Base-by-base conservation (phyloP, 345 rosid species). In the Citrus maxima region DNA sequence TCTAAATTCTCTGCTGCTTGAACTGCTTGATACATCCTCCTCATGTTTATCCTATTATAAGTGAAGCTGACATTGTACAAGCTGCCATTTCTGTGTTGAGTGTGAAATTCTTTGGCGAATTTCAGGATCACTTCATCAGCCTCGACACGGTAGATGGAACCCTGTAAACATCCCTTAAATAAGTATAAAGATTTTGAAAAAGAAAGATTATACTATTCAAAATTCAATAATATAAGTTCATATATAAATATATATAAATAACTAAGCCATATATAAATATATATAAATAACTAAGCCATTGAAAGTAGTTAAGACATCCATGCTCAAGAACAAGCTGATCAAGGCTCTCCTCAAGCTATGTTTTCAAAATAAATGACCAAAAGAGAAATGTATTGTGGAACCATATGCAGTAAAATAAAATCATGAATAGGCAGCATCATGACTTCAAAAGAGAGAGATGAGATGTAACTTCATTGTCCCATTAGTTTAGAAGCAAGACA, bases 91-190 rank as follows among this genome's bases (percentile, higher is more conserved):
- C 9, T 10, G 72, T 89, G 88, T 49, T 6, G 7, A 21, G 1
- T 8, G 65, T 89, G 92, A 67, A 89, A 83, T 12, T 82, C 71
- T 3, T 22, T 7, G 37, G 66, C 65, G 72, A 91, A 91, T 69
- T 66, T 83, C 81, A 89, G 80, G 37, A 69, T 72, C 35, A 89
- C 88, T 86, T 91, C 91, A 82, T 90, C 94, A 77, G 91, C 89
- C 74, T 88, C 88, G 3, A 91, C 87, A 2, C 85, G 82, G 65
- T 85, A 77, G 60, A 91, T 80, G 68, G 30, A 62, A 66, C 94
- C 92, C 94, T 91, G 90, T 74, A 72, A 73, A 32, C 7, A 72
- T 58, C 24, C 3, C 42, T 37, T 64, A 73, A 14, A 38, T 3
- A 79, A 55, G 42, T 34, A 30, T 16, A 27, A 59, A n/a, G 37